Evolutionary conservation across 2,329 filamentous ascomycete genomes (phyloP).

Genomic region (Penicillium sp.): DNA sequence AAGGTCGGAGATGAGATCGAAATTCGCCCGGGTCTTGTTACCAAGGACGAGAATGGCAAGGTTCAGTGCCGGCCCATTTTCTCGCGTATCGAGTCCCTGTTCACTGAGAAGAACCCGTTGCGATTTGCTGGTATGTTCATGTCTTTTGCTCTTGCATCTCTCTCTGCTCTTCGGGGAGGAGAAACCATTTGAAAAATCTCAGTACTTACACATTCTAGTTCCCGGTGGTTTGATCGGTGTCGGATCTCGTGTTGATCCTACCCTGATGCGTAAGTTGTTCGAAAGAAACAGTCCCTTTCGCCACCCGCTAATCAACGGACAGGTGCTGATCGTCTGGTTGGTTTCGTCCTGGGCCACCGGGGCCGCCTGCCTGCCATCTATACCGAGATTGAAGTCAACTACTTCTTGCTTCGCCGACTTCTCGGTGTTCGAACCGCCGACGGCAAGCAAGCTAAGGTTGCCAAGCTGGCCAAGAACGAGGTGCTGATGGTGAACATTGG

Average conservation of each 20-base stretch:
- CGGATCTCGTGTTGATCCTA: slow-evolving; percentile 93
- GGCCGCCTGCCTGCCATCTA: slow-evolving; percentile 94
- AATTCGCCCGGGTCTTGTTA: slow-evolving; percentile 97
- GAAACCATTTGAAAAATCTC: no score
- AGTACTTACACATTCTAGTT: background rate
- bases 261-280: slow-evolving; percentile 61
- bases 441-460: slow-evolving; percentile 98
- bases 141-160: slow-evolving; percentile 41
- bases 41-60: slow-evolving; percentile 85
- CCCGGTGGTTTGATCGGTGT: slow-evolving; percentile 82
- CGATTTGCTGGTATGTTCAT: slow-evolving; percentile 81
- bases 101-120: slow-evolving; percentile 95
- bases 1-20: slow-evolving; percentile 98
- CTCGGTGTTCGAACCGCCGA: slow-evolving; percentile 96
- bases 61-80: slow-evolving; percentile 97
- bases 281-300: no score
- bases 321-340: slow-evolving; percentile 88
- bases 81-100: slow-evolving; percentile 88
- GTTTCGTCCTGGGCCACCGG: slow-evolving; percentile 92
- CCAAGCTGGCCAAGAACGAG: slow-evolving; percentile 96
- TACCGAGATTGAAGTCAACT: slow-evolving; percentile 98
- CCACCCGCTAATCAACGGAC: background rate
- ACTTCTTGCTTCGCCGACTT: slow-evolving; percentile 90
- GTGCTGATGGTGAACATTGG: slow-evolving; percentile 99
- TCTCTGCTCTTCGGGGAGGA: background rate